Evolutionary conservation across 768 basidiomycete genomes (phyloP).

Genomic region (Hericium coralloides): DNA sequence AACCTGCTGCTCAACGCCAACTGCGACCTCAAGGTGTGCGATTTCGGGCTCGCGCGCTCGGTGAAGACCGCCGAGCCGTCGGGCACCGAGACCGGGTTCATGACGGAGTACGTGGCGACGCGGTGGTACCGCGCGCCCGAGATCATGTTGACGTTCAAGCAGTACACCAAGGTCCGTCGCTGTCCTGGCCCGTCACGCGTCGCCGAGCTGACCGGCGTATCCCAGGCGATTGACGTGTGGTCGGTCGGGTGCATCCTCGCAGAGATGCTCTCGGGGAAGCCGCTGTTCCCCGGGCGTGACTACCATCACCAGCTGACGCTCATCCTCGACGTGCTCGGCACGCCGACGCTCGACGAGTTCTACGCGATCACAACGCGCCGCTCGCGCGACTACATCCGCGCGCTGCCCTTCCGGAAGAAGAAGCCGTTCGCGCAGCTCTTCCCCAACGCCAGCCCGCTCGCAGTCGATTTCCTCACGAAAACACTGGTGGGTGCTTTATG

Average conservation of each 20-base stretch:
- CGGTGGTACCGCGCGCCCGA: conserved; percentile 99
- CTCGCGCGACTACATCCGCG: conserved; percentile 92
- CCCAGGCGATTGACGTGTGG: conserved; percentile 80
- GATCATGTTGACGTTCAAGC: conserved; percentile 99
- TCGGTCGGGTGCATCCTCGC: conserved; percentile 84
- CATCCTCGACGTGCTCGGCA: conserved; percentile 94
- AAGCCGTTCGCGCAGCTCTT: conserved; percentile 77
- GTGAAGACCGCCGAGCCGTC: conserved; percentile 80
- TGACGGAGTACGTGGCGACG: conserved; percentile 98
- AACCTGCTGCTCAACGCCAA: conserved; percentile 97
- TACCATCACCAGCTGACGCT: conserved; percentile 95
- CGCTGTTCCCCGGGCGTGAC: conserved; percentile 93
- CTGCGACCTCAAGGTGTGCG: conserved; percentile 91
- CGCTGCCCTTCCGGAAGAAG: conserved; percentile 87
- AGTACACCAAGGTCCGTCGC: conserved; percentile 76
- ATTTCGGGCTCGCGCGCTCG: conserved; percentile 92
- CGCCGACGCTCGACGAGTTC: conserved; percentile 95
- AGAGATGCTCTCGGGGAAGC: conserved; percentile 96
- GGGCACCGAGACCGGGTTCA: conserved; percentile 79
- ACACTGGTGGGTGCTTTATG: conserved; percentile 48
- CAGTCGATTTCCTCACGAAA: conserved; percentile 70
- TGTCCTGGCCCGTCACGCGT: conserved; percentile 25
- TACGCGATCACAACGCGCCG: conserved; percentile 90
- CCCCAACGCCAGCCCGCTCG: conserved; percentile 82
- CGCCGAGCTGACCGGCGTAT: conserved; percentile 15